phyloP scores from a whole-genome alignment of 2,329 filamentous ascomycete genomes.

The Shiraia sp. region DNA sequence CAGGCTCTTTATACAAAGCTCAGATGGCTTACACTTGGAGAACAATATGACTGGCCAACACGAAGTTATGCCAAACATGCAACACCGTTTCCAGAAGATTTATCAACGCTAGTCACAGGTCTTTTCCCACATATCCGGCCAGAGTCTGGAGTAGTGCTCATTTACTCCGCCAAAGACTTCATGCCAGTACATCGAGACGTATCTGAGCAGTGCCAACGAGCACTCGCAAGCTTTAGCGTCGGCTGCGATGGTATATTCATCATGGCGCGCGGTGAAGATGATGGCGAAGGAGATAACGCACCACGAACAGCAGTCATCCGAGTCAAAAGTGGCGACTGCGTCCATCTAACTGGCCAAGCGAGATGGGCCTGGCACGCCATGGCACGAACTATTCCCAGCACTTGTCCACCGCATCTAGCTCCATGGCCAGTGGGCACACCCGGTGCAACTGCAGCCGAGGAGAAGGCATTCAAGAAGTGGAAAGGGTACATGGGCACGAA shows the following conservation, averaged over 20 bases:
- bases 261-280: slow-evolving; percentile 56
- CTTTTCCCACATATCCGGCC: slow-evolving; percentile 80
- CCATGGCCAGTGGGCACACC: slow-evolving; percentile 68
- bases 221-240: slow-evolving; percentile 83
- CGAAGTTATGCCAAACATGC: slow-evolving; percentile 76
- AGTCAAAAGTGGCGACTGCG: slow-evolving; percentile 81
- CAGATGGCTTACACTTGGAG: slow-evolving; percentile 92
- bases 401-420: slow-evolving; percentile 74
- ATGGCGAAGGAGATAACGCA: slow-evolving; percentile 32
- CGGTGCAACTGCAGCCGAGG: slow-evolving; percentile 32
- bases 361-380: slow-evolving; percentile 96
- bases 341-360: slow-evolving; percentile 82
- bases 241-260: slow-evolving; percentile 92
- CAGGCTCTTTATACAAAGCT: slow-evolving; percentile 79
- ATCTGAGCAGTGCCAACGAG: slow-evolving; percentile 80
- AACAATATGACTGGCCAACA: slow-evolving; percentile 95
- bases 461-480: slow-evolving; percentile 44
- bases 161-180: slow-evolving; percentile 89
- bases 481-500: slow-evolving; percentile 46
- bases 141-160: slow-evolving; percentile 90
- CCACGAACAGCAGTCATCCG: slow-evolving; percentile 39
- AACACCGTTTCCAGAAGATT: slow-evolving; percentile 75
- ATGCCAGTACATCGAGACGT: slow-evolving; percentile 94
- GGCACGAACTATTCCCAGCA: slow-evolving; percentile 78
- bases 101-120: slow-evolving; percentile 67